These are phyloP conservation scores for Torulaspora microellipsoides DNA, from an alignment of 805 yeast species.

Conservation along the genomic window DNA sequence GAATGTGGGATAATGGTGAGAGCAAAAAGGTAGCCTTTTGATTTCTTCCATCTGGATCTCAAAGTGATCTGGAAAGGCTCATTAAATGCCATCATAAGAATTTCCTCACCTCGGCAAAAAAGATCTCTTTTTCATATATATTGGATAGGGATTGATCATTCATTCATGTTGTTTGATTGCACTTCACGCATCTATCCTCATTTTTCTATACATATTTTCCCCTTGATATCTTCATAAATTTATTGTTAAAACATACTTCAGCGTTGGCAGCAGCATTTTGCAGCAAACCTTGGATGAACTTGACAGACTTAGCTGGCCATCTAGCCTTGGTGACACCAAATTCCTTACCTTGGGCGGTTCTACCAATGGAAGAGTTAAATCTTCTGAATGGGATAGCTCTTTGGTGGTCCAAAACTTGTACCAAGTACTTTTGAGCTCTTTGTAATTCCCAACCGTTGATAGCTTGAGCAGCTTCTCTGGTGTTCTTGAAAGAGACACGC, in stretches of 20 bases:
- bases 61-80: background rate
- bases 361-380: constrained; percentile 93
- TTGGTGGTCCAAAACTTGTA: constrained; percentile 94
- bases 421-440: constrained; percentile 93
- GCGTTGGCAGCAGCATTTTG: constrained; percentile 99
- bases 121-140: too few relatives aligned
- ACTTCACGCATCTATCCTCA: background rate
- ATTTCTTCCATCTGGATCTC: too few relatives aligned
- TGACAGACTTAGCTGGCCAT: constrained; percentile 99
- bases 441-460: constrained; percentile 96
- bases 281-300: constrained; percentile 89
- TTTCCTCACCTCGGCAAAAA: too few relatives aligned
- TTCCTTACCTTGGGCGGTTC: constrained; percentile 99
- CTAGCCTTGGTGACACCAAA: constrained; percentile 99
- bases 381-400: constrained; percentile 99
- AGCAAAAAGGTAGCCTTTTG: too few relatives aligned
- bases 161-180: background rate
- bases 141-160: background rate
- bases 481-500: constrained; percentile 99
- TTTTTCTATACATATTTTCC: background rate
- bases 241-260: constrained; percentile 49
- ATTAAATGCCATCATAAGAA: too few relatives aligned
- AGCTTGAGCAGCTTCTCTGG: constrained; percentile 99
- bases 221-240: background rate
- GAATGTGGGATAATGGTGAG: too few relatives aligned